phyloP scores from a whole-genome alignment of 1,284 basidiomycete genomes.

The Apiotrichum mycotoxinovorans region DNA sequence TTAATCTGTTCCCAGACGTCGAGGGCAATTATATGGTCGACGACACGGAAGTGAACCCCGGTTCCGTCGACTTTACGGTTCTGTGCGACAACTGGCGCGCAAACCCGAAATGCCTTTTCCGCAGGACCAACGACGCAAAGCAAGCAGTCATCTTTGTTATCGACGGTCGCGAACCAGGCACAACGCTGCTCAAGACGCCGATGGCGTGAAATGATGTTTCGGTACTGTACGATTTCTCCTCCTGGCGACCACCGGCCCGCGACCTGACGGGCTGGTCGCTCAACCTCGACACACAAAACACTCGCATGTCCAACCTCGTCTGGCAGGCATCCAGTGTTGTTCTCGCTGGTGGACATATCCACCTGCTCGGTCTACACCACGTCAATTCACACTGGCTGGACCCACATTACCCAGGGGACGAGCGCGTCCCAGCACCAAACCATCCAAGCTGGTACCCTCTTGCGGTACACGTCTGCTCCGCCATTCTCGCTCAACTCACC shows the following conservation, averaged over 20 bases:
- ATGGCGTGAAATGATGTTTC: not conserved
- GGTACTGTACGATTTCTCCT: not conserved
- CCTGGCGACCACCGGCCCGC: not conserved
- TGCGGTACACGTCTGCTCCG: not conserved
- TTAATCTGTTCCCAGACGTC: not conserved
- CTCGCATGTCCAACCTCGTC: slow-evolving; percentile 1
- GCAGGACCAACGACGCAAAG: not conserved
- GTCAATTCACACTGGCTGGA: not conserved
- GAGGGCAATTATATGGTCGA: not conserved
- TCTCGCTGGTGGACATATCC: not conserved
- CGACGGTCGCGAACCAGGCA: not conserved
- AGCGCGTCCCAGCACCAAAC: not conserved
- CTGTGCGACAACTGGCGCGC: slow-evolving; percentile 5
- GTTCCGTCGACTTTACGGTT: not conserved
- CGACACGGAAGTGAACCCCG: not conserved
- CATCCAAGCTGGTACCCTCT: slow-evolving; percentile 3
- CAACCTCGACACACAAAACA: not conserved
- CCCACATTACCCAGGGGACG: slow-evolving; percentile 1
- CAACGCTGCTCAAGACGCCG: not conserved
- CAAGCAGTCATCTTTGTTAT: slow-evolving; percentile 1
- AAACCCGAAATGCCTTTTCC: not conserved
- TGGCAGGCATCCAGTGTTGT: not conserved
- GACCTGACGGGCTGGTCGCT: slow-evolving; percentile 2
- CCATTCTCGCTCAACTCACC: not conserved
- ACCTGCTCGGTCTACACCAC: not conserved